phyloP scores from a whole-genome alignment of 1,284 basidiomycete genomes.

The Stygiomarasmius scandens region DNA sequence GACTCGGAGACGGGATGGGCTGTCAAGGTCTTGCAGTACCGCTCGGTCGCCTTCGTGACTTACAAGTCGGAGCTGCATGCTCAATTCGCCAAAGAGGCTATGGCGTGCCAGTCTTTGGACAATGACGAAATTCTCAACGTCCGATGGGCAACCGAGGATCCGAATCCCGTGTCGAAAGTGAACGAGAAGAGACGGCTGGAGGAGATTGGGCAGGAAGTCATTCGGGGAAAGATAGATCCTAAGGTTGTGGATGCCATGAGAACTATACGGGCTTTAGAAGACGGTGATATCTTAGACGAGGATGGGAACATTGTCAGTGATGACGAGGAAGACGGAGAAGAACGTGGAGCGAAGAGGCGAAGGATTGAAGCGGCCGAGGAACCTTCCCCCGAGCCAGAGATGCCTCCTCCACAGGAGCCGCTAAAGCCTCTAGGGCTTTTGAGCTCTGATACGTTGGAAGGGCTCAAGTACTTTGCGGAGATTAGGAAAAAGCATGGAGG shows the following conservation, averaged over 20 bases:
- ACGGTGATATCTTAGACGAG: conserved; percentile 63
- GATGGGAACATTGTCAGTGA: conserved; percentile 36
- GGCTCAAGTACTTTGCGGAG: conserved; percentile 85
- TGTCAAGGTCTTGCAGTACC: conserved; percentile 92
- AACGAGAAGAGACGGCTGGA: conserved; percentile 83
- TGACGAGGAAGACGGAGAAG: conserved; percentile 40
- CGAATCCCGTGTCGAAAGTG: conserved; percentile 87
- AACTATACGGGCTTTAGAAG: conserved; percentile 80
- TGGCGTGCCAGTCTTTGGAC: conserved; percentile 98
- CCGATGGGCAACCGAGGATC: conserved; percentile 96
- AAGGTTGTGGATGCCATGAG: conserved; percentile 86
- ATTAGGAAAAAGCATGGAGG: conserved; percentile 64
- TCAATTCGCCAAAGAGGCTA: conserved; percentile 98
- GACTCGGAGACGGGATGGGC: conserved; percentile 32
- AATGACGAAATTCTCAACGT: conserved; percentile 98
- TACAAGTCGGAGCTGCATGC: conserved; percentile 87
- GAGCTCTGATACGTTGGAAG: conserved; percentile 80
- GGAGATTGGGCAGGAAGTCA: conserved; percentile 82
- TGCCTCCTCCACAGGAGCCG: conserved; percentile 23
- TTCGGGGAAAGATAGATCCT: conserved; percentile 82
- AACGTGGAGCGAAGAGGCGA: conserved; percentile 43
- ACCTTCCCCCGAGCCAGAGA: conserved; percentile 16
- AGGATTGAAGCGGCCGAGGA: conserved; percentile 32
- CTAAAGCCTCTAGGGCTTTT: conserved; percentile 59
- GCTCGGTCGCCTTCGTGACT: conserved; percentile 96